Evolutionary conservation across 2,329 filamentous ascomycete species (phyloP).

Genomic region (Colletotrichum sp.): DNA sequence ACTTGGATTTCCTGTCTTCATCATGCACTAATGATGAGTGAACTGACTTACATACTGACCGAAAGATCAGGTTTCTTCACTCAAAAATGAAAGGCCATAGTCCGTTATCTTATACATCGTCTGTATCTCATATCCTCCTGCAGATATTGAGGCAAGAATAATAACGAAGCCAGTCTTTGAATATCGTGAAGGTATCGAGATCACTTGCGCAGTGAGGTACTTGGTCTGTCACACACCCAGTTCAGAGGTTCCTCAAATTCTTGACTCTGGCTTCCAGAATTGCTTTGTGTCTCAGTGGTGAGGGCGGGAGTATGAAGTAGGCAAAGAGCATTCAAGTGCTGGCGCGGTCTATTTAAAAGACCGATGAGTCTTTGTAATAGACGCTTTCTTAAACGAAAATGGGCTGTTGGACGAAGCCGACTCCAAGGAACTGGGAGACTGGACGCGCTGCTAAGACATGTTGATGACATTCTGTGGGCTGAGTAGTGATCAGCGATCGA

Average conservation of each 20-base stretch:
- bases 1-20: too few species aligned
- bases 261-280: background rate
- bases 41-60: too few species aligned
- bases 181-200: too few species aligned
- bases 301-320: background rate
- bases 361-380: background rate
- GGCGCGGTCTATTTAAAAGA: background rate
- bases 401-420: background rate
- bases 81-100: background rate
- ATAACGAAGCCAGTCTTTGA: fast-evolving
- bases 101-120: too few species aligned
- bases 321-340: background rate
- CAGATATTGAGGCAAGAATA: background rate
- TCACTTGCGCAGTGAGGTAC: background rate
- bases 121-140: background rate
- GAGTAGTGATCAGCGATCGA: background rate
- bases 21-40: too few species aligned
- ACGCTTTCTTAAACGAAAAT: background rate
- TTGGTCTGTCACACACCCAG: fast-evolving
- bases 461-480: background rate
- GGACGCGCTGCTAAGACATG: background rate
- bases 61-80: background rate
- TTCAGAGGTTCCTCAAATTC: background rate
- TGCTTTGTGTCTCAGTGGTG: background rate
- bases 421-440: background rate